Conservation (phyloP, 140 eudicot species). For the Stevia rebaudiana region DNA sequence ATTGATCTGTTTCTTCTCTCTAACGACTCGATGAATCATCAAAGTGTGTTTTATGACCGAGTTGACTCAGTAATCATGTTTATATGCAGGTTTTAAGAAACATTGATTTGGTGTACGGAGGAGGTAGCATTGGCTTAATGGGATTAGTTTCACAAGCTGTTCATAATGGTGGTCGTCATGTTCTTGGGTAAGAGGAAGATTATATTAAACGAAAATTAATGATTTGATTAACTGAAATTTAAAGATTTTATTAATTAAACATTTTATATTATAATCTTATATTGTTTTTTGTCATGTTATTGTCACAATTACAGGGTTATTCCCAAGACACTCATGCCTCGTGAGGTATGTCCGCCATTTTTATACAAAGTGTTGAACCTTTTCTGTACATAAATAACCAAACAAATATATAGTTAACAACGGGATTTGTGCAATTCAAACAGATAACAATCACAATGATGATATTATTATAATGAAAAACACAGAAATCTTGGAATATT, state of each 20-base stretch:
- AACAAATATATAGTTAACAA: too few species aligned
- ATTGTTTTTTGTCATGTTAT: conserved; percentile 48
- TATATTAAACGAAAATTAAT: too few species aligned
- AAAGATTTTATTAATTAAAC: too few species aligned
- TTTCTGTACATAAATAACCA: conserved; percentile 8
- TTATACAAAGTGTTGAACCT: conserved; percentile 23
- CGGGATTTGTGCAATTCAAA: too few species aligned
- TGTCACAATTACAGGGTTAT: conserved; percentile 81
- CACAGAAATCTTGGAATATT: too few species aligned
- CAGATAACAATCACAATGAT: too few species aligned
- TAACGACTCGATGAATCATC: too few species aligned
- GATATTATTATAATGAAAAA: too few species aligned
- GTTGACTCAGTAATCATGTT: conserved; percentile 17
- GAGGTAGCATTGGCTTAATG: conserved; percentile 90
- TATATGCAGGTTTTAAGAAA: conserved; percentile 59
- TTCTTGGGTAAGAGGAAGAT: conserved; percentile 50
- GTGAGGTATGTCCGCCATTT: conserved; percentile 92
- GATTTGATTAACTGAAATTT: too few species aligned
- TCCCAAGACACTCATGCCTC: conserved; percentile 99
- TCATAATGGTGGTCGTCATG: conserved; percentile 94
- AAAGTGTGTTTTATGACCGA: conserved; percentile 3
- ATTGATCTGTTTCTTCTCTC: too few species aligned
- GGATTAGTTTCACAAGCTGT: conserved; percentile 93
- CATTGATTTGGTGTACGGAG: conserved; percentile 91
- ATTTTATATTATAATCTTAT: not conserved